phyloP scores from a whole-genome alignment of 1,284 basidiomycete species.

The Leccinum subfulvum region DNA sequence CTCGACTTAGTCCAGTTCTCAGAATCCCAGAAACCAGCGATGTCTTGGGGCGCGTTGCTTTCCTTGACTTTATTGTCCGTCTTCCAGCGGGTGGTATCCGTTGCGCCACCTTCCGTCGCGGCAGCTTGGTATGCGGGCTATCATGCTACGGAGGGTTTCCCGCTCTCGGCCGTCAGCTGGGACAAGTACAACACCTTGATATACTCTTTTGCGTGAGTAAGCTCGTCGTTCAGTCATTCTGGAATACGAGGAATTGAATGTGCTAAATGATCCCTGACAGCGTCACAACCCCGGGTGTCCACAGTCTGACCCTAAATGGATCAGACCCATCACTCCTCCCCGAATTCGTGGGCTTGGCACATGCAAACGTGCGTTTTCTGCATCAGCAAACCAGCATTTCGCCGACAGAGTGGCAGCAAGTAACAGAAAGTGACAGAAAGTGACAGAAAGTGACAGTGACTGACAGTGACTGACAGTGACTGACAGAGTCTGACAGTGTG shows the following conservation, averaged over 20 bases:
- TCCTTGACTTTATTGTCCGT: background rate
- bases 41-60: background rate
- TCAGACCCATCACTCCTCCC: conserved; percentile 38
- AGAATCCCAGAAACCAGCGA: background rate
- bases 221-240: background rate
- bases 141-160: conserved; percentile 41
- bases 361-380: conserved; percentile 30
- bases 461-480: too few relatives aligned
- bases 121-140: conserved; percentile 40
- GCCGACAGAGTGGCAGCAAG: too few relatives aligned
- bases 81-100: background rate
- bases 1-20: background rate
- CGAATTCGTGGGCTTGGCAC: conserved; percentile 49
- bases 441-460: too few relatives aligned
- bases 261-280: conserved; percentile 22
- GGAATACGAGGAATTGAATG: background rate
- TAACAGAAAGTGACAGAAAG: too few relatives aligned
- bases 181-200: conserved; percentile 47
- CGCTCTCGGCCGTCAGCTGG: conserved; percentile 41
- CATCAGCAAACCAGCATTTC: too few relatives aligned
- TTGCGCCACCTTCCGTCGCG: conserved; percentile 1
- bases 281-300: conserved; percentile 42
- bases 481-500: too few relatives aligned
- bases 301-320: conserved; percentile 37
- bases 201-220: conserved; percentile 37